A percentile compares a stretch with the other conserved stretches of the same genome.
These are phyloP conservation scores for Pulveroboletus sp. DNA, from an alignment of 768 basidiomycete genomes.

Conservation along the genomic window DNA sequence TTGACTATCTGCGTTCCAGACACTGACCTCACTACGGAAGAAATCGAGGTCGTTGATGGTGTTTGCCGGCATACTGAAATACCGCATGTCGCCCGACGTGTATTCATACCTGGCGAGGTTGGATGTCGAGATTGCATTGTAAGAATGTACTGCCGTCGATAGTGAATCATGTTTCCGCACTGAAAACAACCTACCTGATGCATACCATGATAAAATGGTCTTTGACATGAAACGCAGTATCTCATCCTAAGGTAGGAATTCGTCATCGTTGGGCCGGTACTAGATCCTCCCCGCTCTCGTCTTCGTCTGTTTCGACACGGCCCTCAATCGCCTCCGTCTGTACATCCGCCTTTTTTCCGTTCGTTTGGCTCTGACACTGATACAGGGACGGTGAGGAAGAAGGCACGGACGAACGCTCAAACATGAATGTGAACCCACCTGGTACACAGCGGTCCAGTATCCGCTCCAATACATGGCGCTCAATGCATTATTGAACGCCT, in stretches of 20 bases:
- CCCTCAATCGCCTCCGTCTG: conserved; percentile 30
- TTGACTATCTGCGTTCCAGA: conserved; percentile 33
- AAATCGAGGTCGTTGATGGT: conserved; percentile 85
- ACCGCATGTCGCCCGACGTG: conserved; percentile 86
- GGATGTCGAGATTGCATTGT: conserved; percentile 83
- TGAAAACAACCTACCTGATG: conserved; percentile 19
- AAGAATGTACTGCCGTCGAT: background rate
- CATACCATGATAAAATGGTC: background rate
- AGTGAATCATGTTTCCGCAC: background rate
- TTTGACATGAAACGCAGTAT: background rate
- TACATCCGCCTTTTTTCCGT: conserved; percentile 14
- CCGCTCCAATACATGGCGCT: conserved; percentile 84
- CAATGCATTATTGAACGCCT: conserved; percentile 72
- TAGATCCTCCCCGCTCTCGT: conserved; percentile 20
- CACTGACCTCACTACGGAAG: conserved; percentile 61
- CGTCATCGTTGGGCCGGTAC: conserved; percentile 31
- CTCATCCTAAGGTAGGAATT: background rate
- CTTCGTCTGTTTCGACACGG: conserved; percentile 24
- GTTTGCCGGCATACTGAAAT: conserved; percentile 84
- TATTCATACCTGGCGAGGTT: conserved; percentile 83
- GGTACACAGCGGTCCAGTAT: conserved; percentile 85
- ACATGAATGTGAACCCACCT: conserved; percentile 58
- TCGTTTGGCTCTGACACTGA: conserved; percentile 34
- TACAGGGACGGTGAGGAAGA: conserved; percentile 1
- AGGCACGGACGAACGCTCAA: background rate